These are phyloP conservation scores for Fusarium metavorans DNA, from an alignment of 2,329 filamentous ascomycete genomes.

Conservation along the genomic window DNA sequence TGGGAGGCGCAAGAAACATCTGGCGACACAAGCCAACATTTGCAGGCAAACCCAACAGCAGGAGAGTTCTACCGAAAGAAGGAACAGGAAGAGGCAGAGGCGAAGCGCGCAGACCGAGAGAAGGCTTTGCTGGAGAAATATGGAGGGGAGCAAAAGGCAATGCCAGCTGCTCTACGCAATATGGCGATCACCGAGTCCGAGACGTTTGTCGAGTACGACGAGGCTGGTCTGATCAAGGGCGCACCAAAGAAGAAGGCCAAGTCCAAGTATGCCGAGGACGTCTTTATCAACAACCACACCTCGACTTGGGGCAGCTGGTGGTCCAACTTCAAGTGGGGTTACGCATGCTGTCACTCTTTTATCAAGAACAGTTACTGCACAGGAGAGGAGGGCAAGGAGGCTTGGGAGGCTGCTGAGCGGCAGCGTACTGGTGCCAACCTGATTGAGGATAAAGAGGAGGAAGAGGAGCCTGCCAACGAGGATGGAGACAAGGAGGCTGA, in stretches of 20 bases:
- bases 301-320: slow-evolving; percentile 98
- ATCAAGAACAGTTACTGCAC: slow-evolving; percentile 99
- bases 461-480: slow-evolving; percentile 37
- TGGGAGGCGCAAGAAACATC: slow-evolving; percentile 94
- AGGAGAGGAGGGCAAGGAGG: slow-evolving; percentile 85
- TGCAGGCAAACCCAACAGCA: slow-evolving; percentile 96
- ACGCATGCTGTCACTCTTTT: slow-evolving; percentile 91
- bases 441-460: slow-evolving; percentile 48
- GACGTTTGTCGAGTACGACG: slow-evolving; percentile 93
- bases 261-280: slow-evolving; percentile 92
- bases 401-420: slow-evolving; percentile 80
- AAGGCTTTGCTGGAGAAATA: slow-evolving; percentile 85
- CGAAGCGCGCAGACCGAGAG: slow-evolving; percentile 74
- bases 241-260: slow-evolving; percentile 79
- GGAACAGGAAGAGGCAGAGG: slow-evolving; percentile 78
- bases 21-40: slow-evolving; percentile 83
- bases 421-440: slow-evolving; percentile 63
- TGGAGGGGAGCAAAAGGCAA: slow-evolving; percentile 70
- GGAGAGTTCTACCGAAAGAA: slow-evolving; percentile 88
- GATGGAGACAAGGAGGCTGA: slow-evolving; percentile 49
- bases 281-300: slow-evolving; percentile 90
- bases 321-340: slow-evolving; percentile 95
- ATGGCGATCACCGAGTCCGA: slow-evolving; percentile 84
- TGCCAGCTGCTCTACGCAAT: slow-evolving; percentile 72
- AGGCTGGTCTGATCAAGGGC: slow-evolving; percentile 90